Evolutionary conservation across 2,329 filamentous ascomycete genomes (phyloP), one percentile per base, ranked within the genome.

Genomic region (Fusarium compactum): DNA sequence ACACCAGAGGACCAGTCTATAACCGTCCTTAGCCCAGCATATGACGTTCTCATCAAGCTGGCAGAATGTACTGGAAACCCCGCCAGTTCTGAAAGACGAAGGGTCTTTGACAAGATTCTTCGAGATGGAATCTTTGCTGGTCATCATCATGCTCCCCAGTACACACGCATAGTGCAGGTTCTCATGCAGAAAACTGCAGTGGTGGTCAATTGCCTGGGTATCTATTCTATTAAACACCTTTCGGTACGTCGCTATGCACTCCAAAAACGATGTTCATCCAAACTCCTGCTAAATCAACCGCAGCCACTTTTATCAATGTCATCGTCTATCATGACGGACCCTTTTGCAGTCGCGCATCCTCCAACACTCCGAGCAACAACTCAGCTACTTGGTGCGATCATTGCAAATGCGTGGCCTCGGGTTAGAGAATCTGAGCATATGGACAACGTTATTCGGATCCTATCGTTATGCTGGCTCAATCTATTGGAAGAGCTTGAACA

Each of bases 1-100:
- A 97, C 93, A 0, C 89, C 92, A 1, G 91, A 93, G 74, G 77
- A 85, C 0, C 92, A 96, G 59, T 92, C 92, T 6, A 76, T 92
- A 3, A 74, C 76, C 3, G 81, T 98, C 5, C 85, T 97, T 2
- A 76, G 79, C 8, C 83, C 85, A 9, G 89, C 91, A 1, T 97
- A 94, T 70, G 83, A 86, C 10, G 89, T 90, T 3, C 83, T 97
- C 5, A 80, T 92, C 20, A 80, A 82, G 1, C 84, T 97, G 8
- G 86, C 78, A 24, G 68, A 75, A 51, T 52, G 74, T 10, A 69
- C 77, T 22, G 48, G 75, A 20, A 61, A 76, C 40, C 44, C 73
- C 65, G n/a, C 78, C 71, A 70, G 40, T 52, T 29, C 45, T 9
- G 59, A 71, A 40, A 78, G 78, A 24, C 76, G 78, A 34, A 76